Conservation (phyloP, 2,329 filamentous ascomycete species). For the Paradendryphiella salina region DNA sequence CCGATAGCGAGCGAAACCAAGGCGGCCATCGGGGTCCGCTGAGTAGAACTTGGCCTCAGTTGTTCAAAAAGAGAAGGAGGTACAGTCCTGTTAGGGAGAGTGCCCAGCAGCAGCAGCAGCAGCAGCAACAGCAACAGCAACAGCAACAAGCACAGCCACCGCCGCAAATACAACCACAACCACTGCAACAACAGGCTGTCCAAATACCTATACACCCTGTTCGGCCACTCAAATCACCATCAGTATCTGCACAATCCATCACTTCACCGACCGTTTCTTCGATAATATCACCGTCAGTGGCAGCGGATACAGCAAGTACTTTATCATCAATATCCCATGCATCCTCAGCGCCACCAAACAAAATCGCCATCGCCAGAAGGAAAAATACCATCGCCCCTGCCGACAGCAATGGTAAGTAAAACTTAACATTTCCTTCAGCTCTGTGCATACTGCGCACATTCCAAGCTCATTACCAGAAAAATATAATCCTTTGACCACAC, state of each 20-base stretch:
- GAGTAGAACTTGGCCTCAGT: constrained; percentile 37
- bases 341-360: constrained; percentile 30
- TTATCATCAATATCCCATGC: constrained; percentile 32
- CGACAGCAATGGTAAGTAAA: constrained; percentile 29
- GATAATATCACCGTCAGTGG: constrained; percentile 25
- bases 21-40: constrained; percentile 30
- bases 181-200: constrained; percentile 6
- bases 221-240: constrained; percentile 21
- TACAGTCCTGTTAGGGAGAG: constrained; percentile 37
- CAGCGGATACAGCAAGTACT: constrained; percentile 30
- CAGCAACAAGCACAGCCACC: background rate
- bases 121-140: constrained; percentile 10
- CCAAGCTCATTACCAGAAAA: background rate
- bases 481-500: constrained; percentile 5
- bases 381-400: constrained; percentile 25
- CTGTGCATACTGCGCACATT: background rate
- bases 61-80: constrained; percentile 40
- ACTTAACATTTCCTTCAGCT: too few relatives aligned
- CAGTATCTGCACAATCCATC: constrained; percentile 9
- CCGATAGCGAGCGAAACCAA: constrained; percentile 25
- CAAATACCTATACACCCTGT: constrained; percentile 24
- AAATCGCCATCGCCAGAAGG: constrained; percentile 30
- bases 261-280: constrained; percentile 22
- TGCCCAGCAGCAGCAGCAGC: constrained; percentile 26
- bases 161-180: constrained; percentile 8